Conservation (phyloP, 345 rosid species). For the Eucalyptus regnans region DNA sequence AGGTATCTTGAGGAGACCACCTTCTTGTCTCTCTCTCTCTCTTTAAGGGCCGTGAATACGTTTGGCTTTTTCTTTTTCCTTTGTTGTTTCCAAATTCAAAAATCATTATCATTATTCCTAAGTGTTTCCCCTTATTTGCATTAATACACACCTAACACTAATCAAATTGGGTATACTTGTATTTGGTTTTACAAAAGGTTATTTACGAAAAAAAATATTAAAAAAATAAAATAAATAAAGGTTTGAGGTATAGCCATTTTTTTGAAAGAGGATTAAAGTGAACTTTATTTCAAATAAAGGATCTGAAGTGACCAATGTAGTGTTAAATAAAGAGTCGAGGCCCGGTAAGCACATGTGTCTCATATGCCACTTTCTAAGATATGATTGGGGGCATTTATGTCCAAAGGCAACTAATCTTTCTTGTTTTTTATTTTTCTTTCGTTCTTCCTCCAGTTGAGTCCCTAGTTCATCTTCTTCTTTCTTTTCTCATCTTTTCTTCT, state of each 20-base stretch:
- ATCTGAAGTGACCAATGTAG: fast-evolving
- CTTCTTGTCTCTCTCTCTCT: not conserved
- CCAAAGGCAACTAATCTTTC: not conserved
- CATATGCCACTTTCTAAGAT: not conserved
- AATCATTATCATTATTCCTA: not conserved
- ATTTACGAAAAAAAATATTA: not conserved
- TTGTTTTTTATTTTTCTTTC: not conserved
- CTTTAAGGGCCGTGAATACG: not conserved
- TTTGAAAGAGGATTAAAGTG: not conserved
- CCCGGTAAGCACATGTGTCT: not conserved
- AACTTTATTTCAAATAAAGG: not conserved
- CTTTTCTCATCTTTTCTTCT: not conserved
- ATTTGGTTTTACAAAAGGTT: not conserved
- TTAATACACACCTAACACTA: not conserved
- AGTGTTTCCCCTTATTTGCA: not conserved
- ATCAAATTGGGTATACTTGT: not conserved
- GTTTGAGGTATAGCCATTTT: not conserved
- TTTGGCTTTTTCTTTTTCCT: not conserved
- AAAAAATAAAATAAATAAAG: not conserved
- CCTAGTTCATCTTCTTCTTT: not conserved
- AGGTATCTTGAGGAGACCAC: not conserved
- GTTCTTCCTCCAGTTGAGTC: not conserved
- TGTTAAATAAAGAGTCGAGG: not conserved
- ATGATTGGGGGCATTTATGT: not conserved
- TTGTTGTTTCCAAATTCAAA: not conserved